Evolutionary conservation across 768 basidiomycete genomes (phyloP).

Genomic region (Russula emetica): DNA sequence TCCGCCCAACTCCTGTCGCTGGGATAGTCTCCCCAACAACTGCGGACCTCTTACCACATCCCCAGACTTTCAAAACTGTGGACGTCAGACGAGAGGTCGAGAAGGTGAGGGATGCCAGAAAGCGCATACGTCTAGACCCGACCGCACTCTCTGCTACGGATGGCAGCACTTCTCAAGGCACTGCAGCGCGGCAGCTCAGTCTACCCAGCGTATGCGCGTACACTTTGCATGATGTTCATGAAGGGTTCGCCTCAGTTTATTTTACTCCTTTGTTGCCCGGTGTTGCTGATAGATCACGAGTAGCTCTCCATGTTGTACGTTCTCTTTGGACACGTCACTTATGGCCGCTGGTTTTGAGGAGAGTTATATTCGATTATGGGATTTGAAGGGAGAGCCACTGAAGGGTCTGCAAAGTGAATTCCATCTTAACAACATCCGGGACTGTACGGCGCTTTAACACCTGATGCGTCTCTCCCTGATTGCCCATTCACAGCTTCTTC

Average conservation of each 20-base stretch:
- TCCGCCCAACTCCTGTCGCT: slow-evolving; percentile 46
- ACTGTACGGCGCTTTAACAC: slow-evolving; percentile 47
- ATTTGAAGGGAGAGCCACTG: slow-evolving; percentile 85
- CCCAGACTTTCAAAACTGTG: slow-evolving; percentile 73
- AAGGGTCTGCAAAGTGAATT: slow-evolving; percentile 76
- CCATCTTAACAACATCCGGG: slow-evolving; percentile 56
- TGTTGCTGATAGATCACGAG: slow-evolving; percentile 11
- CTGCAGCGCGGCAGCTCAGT: slow-evolving; percentile 49
- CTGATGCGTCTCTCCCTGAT: slow-evolving; percentile 1
- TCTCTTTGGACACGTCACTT: slow-evolving; percentile 86
- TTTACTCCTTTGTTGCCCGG: not conserved
- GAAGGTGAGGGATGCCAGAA: slow-evolving; percentile 82
- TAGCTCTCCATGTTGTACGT: slow-evolving; percentile 81
- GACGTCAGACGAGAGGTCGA: slow-evolving; percentile 92
- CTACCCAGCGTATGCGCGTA: slow-evolving; percentile 94
- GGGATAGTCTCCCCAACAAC: slow-evolving; percentile 63
- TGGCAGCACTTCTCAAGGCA: slow-evolving; percentile 50
- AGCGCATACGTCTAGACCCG: slow-evolving; percentile 87
- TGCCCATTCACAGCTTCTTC: slow-evolving; percentile 46
- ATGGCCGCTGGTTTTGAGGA: slow-evolving; percentile 96
- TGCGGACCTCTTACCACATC: slow-evolving; percentile 73
- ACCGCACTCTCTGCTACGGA: slow-evolving; percentile 56
- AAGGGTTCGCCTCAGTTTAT: slow-evolving; percentile 60
- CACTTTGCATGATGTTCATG: slow-evolving; percentile 90
- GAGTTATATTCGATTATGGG: slow-evolving; percentile 94